Base-by-base conservation (phyloP, 2,329 filamentous ascomycete genomes). In the Fusarium sp. region DNA sequence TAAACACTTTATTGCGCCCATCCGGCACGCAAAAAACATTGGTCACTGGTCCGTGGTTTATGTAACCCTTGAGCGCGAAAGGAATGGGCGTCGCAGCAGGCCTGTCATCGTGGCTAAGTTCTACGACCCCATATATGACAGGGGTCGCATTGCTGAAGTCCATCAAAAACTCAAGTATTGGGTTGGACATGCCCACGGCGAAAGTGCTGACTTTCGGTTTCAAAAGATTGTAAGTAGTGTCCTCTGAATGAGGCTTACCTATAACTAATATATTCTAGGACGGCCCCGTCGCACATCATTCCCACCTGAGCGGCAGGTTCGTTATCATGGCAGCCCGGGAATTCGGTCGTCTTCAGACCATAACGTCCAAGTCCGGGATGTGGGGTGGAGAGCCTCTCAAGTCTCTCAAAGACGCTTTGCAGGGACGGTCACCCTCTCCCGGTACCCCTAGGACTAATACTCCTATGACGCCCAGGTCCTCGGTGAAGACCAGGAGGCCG, bases 221-320 rank as follows among this genome's bases (percentile, higher is more conserved):
- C 8, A 5, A 3, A 5, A 8, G 16, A 12, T 8, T 15, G 56
- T 53, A 54, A 15, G 56, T 38, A 2, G 9, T 29, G 5, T 18
- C n/a, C 8, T 16, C 4, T 28, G 18, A n/a, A 16, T 12, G 10
- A 4, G 18, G 10, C 5, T 7, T n/a, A 4, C 3, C 8, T 6
- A 16, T 12, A 10, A 20, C 33, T 49, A 18, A 49, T 23, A 28
- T 28, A 5, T 18, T 4, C 5, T 28, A 49, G 46, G 18, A 8
- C 8, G 46, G 46, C 6, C 46, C 46, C 9, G 2, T 8, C 5
- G n/a, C 15, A 8, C 5, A 20, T 6, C 11, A 7, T 8, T 10
- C 13, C 4, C 2, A 8, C 6, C 21, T 23, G 38, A 49, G 47
- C 18, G 47, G 33, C 6, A 8, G 38, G 5, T 9, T 20, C n/a